Evolutionary conservation across 352 stramenopile genomes (phyloP).

Genomic region (Globisporangium apiculatum): DNA sequence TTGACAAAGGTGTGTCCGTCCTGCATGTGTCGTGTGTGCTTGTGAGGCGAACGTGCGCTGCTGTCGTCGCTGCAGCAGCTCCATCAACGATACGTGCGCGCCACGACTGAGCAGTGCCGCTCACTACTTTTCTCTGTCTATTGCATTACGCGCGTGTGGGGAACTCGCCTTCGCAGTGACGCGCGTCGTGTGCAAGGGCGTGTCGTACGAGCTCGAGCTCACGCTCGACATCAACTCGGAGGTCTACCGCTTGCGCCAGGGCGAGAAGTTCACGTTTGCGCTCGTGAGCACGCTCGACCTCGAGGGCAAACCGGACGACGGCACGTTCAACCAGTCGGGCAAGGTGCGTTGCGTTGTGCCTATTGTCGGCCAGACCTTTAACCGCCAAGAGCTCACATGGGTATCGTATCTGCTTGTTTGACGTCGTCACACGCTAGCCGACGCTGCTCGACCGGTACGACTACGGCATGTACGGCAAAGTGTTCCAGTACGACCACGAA

Average conservation of each 20-base stretch:
- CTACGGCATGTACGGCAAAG: constrained; percentile 98
- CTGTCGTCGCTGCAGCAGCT: too few species aligned
- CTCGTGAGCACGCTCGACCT: constrained; percentile 95
- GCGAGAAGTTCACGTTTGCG: constrained; percentile 95
- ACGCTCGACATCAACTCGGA: constrained; percentile 97
- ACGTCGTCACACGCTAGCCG: constrained; percentile 20
- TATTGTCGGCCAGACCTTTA: too few species aligned
- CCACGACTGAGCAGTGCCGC: too few species aligned
- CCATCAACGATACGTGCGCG: too few species aligned
- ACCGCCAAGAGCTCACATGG: too few species aligned
- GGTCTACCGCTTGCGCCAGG: constrained; percentile 93
- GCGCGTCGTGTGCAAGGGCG: constrained; percentile 93
- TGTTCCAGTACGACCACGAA: constrained; percentile 96
- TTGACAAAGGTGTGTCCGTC: constrained; percentile 80
- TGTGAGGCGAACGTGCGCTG: background rate
- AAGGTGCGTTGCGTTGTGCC: constrained; percentile 37
- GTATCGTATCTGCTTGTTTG: background rate
- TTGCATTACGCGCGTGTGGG: too few species aligned
- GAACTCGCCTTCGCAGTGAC: constrained; percentile 61
- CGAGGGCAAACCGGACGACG: constrained; percentile 94
- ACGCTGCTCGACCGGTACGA: constrained; percentile 97
- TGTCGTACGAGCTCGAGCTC: constrained; percentile 97
- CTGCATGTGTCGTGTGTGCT: background rate
- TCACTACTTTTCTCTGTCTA: too few species aligned
- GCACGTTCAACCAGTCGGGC: constrained; percentile 89